Base-by-base conservation (phyloP, 345 rosid genomes). In the Citrus reticulata region DNA sequence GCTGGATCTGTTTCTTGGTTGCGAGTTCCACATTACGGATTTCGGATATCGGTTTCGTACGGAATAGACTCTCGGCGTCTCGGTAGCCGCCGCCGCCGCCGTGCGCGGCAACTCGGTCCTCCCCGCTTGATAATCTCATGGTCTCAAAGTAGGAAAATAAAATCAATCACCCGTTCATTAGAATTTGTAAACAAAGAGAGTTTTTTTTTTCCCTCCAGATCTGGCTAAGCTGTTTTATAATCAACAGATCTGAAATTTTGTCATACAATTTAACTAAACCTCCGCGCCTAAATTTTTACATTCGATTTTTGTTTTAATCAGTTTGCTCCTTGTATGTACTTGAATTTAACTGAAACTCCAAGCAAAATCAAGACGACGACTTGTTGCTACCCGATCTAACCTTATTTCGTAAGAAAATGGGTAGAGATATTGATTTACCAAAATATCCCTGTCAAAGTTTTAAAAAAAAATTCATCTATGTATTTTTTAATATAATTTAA, bases 51-150 rank as follows among this genome's bases (percentile, higher is more conserved):
- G 94, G 88, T 69, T 93, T 93, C 60, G 95, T 9, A 19, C 94
- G 93, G 87, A 95, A 90, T 27, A 95, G 87, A 5, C 96, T 87
- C 82, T 96, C 99, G 2, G 98, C 98, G 55, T 96, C 98, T 55
- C 93, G 82, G 81, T 85, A 83, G 42, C 93, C 94, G 25, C 83
- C 94, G 10, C 83, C 94, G 10, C 91, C 89, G 76, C 68, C 78
- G 9, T 62, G 72, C 19, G 83, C 35, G 80, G 87, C 78, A n/a
- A 84, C 32, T 25, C 90, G 89, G 64, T 87, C 85, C 3, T 83
- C 87, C 37, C 83, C 76, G 6, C 83, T 81, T 60, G 86, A 79
- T 77, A 82, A 65, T 77, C 88, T 85, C 93, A 88, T 88, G 67
- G 66, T 76, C 37, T 32, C 49, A 71, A 19, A 51, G 4, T 51